Base-by-base conservation (phyloP, 805 yeast species). In the Candida rishiriensis region DNA sequence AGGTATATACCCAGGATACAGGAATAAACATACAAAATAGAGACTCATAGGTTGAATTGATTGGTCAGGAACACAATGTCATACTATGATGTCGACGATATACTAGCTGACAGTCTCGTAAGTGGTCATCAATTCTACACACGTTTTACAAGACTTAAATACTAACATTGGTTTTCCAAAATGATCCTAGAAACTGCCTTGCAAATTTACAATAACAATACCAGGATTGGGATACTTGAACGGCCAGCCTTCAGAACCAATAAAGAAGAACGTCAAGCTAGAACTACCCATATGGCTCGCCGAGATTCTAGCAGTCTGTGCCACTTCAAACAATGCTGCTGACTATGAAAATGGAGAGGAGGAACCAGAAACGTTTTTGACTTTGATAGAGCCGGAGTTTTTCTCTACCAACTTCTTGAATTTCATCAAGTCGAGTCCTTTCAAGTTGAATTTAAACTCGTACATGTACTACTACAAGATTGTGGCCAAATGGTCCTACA, bases 251-350 rank as follows among this genome's bases (percentile, higher is more conserved):
- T 87, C 85, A 1, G 73, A 78, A 50, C 60, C 80, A 47, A 69
- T 83, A 29, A 64, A 68, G 43, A 72, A 78, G 53, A 81, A 79
- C 30, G 72, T 89, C 2, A 81, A 80, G 55, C 56, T 88, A 3
- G 90, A 86, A 46, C 70, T 91, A 18, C 98, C 98, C 0, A 63
- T 89, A 28, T 91, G 98, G 98, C 65, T 91, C 34, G 95, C 96
- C 0, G 82, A 82, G 46, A 76, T 85, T 1, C 66, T 90, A 29
- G 96, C 96, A 0, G 68, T 76, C 15, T 63, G 66, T 54, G 64
- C 52, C 56, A 72, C 48, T 7, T 43, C 46, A 13, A 54, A 57
- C 12, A 51, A 21, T 32, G 50, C 55, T 44, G 29, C 57, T 52
- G 34, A 54, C 50, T 70, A 61, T 15, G 65, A 59, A 11, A 61